Evolutionary conservation across 805 yeast species (phyloP), one percentile per base, ranked within the genome.

Genomic region (Nakazawaea sp.): DNA sequence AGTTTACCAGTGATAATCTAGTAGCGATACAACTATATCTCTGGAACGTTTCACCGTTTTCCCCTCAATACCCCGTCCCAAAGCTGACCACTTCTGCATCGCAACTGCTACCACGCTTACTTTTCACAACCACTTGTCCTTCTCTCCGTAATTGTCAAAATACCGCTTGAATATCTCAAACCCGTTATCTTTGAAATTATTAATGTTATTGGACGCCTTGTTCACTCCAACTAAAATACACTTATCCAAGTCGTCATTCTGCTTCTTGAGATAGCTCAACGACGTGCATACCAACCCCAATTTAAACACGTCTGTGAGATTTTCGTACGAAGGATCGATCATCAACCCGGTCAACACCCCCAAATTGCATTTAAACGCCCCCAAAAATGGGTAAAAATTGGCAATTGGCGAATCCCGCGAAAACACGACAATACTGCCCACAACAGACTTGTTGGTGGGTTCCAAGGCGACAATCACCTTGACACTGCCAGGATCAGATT

Each of bases 201-300:
- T 30, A 26, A 39, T 34, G 26, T 39, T 39, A 18, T 39, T 39
- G 19, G 31, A 24, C 12, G 32, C 15, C 30, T 39, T 39, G 29
- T 31, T 27, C 3, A 39, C 27, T 10, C 43, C 49, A 10, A 33
- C 21, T 9, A 48, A 23, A 10, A 45, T 37, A 8, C 40, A 39
- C 10, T 38, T 43, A 9, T 42, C 30, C n/a, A 49, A 34, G 4
- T 39, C 31, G 10, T 50, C 51, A n/a, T 29, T 31, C 32, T 54
- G 52, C 21, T 48, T 43, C 45, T 68, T 70, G 42, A 69, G 55
- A 41, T 62, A 70, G 5, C 75, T 64, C 12, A 72, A 66, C 5
- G 69, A 76, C 35, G 79, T 68, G 43, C 80, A 75, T 8, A 76
- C 69, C 41, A 75, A 62, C 0, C 82, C 82, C 44, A 68, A 61